phyloP scores from a whole-genome alignment of 192 early-diverging fungal species.

The Umbelopsis ramanniana region DNA sequence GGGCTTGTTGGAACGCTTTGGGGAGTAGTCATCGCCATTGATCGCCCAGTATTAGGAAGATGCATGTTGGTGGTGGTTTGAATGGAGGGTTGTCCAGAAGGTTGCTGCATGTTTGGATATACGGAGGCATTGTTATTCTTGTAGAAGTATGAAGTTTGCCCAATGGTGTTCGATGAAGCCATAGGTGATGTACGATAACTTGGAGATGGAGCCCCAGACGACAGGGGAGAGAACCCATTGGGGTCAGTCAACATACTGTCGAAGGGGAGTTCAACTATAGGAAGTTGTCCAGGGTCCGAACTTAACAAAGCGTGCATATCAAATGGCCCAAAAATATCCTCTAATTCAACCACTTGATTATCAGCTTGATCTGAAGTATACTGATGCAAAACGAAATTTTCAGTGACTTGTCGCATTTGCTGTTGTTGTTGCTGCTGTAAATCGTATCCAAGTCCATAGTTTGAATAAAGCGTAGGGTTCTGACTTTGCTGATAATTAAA shows the following conservation, averaged over 20 bases:
- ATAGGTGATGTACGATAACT: slow-evolving; percentile 6
- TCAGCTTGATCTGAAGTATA: slow-evolving; percentile 50
- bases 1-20: neutral
- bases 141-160: slow-evolving; percentile 20
- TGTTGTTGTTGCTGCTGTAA: slow-evolving; percentile 17
- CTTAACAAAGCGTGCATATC: slow-evolving; percentile 36
- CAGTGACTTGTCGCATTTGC: slow-evolving; percentile 27
- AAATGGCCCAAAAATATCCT: slow-evolving; percentile 41
- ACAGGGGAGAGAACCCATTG: neutral
- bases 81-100: neutral
- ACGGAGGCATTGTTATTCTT: neutral
- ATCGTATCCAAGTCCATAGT: slow-evolving; percentile 5
- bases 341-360: slow-evolving; percentile 40
- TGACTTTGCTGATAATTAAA: slow-evolving; percentile 22
- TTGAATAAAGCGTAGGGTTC: slow-evolving; percentile 1
- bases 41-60: slow-evolving; percentile 1
- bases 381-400: slow-evolving; percentile 45
- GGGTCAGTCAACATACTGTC: slow-evolving; percentile 14
- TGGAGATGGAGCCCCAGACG: slow-evolving; percentile 14
- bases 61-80: slow-evolving; percentile 4
- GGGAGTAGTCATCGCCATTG: neutral
- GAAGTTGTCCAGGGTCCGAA: slow-evolving; percentile 26
- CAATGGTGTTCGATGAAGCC: slow-evolving; percentile 2
- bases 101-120: slow-evolving; percentile 13
- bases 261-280: slow-evolving; percentile 10